phyloP scores from a whole-genome alignment of 495 filamentous ascomycete genomes.

The Penicillium flavigenum region DNA sequence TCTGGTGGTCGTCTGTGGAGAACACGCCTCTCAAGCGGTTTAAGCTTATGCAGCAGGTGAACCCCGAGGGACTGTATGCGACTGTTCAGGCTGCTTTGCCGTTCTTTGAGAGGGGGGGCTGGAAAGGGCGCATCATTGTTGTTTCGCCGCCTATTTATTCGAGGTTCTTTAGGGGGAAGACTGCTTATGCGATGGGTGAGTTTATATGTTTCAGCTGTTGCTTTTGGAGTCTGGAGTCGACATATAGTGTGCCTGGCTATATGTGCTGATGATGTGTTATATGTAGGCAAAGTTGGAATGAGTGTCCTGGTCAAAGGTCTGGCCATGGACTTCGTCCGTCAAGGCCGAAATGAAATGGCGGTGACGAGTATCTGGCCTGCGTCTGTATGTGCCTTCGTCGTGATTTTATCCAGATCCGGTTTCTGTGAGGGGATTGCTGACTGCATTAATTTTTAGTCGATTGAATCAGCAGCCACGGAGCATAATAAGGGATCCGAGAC shows the following conservation, averaged over 20 bases:
- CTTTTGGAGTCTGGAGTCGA: background rate
- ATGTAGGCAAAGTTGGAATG: conserved; percentile 71
- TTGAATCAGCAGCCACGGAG: conserved; percentile 72
- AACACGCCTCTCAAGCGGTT: conserved; percentile 76
- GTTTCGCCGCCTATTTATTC: conserved; percentile 84
- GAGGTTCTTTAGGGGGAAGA: conserved; percentile 83
- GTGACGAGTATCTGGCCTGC: conserved; percentile 85
- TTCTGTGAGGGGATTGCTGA: conserved; percentile 12
- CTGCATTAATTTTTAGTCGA: conserved; percentile 42
- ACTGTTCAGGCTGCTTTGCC: conserved; percentile 66
- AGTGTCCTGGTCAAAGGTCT: conserved; percentile 76
- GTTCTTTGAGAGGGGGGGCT: conserved; percentile 51
- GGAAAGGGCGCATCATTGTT: conserved; percentile 68
- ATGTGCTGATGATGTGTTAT: conserved; percentile 3
- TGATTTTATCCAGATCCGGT: background rate
- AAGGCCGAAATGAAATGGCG: conserved; percentile 66
- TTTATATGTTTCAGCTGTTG: conserved; percentile 1
- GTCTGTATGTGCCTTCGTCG: conserved; percentile 46
- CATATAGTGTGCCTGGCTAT: background rate
- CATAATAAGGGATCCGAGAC: conserved; percentile 38
- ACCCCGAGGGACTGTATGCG: conserved; percentile 66
- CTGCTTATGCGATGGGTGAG: conserved; percentile 76
- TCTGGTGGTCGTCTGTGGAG: conserved; percentile 79
- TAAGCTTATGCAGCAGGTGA: conserved; percentile 79
- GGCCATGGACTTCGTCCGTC: conserved; percentile 76